Conservation (phyloP, 768 basidiomycete species). For the Coprinopsis sp. region DNA sequence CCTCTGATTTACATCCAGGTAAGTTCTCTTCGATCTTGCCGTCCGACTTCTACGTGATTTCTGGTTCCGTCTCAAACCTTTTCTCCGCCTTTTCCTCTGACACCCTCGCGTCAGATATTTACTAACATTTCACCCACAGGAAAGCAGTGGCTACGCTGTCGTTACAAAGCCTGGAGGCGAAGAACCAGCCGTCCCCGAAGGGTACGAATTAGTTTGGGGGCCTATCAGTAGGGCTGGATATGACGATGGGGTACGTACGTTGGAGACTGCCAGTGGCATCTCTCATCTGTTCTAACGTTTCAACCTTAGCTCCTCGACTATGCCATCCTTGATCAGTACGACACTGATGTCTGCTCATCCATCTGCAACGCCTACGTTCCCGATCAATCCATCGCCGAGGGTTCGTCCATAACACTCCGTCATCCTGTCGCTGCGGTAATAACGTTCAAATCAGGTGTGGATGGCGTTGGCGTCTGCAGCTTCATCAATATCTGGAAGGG, state of each 20-base stretch:
- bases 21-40: too few species aligned
- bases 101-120: too few species aligned
- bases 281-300: not conserved
- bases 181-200: slow-evolving; percentile 30
- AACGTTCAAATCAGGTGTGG: too few species aligned
- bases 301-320: slow-evolving; percentile 41
- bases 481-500: slow-evolving; percentile 51
- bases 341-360: slow-evolving; percentile 36
- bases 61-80: too few species aligned
- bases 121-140: too few species aligned
- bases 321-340: slow-evolving; percentile 40
- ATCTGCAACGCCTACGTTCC: slow-evolving; percentile 36
- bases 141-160: slow-evolving; percentile 38
- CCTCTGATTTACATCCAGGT: slow-evolving; percentile 39
- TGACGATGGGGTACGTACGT: slow-evolving; percentile 32
- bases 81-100: too few species aligned
- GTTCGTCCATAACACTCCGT: slow-evolving; percentile 48
- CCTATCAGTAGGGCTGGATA: slow-evolving; percentile 40
- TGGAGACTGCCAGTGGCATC: too few species aligned
- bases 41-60: too few species aligned
- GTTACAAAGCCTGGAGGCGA: slow-evolving; percentile 20
- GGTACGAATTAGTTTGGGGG: slow-evolving; percentile 39
- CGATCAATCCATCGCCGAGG: slow-evolving; percentile 35
- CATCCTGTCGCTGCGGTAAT: slow-evolving; percentile 37
- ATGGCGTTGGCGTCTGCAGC: slow-evolving; percentile 40